Evolutionary conservation across 2,329 filamentous ascomycete species (phyloP).

Genomic region (Colletotrichum horii): DNA sequence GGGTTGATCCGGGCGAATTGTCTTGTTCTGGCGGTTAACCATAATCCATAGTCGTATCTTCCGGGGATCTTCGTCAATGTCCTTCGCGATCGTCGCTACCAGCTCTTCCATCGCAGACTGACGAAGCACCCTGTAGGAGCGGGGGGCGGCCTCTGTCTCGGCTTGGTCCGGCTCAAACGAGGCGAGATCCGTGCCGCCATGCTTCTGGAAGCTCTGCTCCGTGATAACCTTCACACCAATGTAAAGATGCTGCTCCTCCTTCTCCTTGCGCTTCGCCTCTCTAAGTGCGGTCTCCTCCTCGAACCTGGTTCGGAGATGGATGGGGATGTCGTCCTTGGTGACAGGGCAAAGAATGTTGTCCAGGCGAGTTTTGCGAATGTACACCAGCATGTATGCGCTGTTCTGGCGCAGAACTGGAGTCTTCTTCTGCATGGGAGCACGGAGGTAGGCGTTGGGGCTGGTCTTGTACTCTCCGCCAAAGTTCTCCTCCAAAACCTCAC

Average conservation of each 20-base stretch:
- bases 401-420: conserved; percentile 67
- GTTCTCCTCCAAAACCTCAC: conserved; percentile 94
- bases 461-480: conserved; percentile 85
- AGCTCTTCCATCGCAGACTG: conserved; percentile 81
- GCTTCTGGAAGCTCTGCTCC: conserved; percentile 78
- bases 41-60: conserved; percentile 90
- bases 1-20: conserved; percentile 86
- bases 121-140: conserved; percentile 74
- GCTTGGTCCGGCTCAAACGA: conserved; percentile 65
- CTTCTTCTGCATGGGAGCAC: conserved; percentile 58
- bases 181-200: conserved; percentile 85
- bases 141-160: conserved; percentile 73
- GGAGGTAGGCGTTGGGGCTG: conserved; percentile 47
- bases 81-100: conserved; percentile 70
- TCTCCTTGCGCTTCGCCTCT: conserved; percentile 83
- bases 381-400: conserved; percentile 99
- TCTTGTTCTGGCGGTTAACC: conserved; percentile 99
- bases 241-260: conserved; percentile 93
- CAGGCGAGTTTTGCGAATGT: conserved; percentile 86
- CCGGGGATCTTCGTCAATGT: conserved; percentile 71
- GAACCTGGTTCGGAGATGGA: conserved; percentile 73
- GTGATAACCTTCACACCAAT: conserved; percentile 84
- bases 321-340: conserved; percentile 77
- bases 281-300: conserved; percentile 80
- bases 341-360: conserved; percentile 82